A percentile compares a stretch with the other conserved stretches of the same genome.
These are phyloP conservation scores for Euclidium syriacum DNA, from an alignment of 345 rosid genomes.

Conservation along the genomic window DNA sequence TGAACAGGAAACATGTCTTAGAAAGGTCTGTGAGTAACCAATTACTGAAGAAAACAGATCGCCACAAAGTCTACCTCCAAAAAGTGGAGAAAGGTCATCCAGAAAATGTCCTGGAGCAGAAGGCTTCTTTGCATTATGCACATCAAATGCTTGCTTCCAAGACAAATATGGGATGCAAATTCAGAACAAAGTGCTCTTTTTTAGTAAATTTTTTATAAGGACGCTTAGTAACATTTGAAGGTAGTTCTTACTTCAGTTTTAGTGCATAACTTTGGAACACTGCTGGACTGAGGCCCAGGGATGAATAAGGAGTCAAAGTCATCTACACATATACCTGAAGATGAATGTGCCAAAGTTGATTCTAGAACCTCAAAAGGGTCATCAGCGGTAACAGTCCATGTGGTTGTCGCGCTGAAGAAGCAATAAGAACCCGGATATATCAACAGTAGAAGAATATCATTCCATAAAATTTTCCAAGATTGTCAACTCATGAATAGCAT, in stretches of 20 bases:
- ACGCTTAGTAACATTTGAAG: background rate
- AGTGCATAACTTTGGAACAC: slow-evolving; percentile 51
- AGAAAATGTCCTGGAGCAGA: slow-evolving; percentile 39
- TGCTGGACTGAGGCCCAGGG: slow-evolving; percentile 43
- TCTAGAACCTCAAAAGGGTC: slow-evolving; percentile 57
- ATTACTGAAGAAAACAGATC: background rate
- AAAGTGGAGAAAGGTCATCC: slow-evolving; percentile 47
- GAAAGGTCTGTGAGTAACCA: background rate
- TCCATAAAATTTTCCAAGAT: background rate
- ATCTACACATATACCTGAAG: slow-evolving; percentile 30
- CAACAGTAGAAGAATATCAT: background rate
- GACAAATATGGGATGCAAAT: background rate
- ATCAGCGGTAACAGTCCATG: slow-evolving; percentile 28
- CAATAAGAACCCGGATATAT: background rate
- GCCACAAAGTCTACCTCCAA: slow-evolving; percentile 39
- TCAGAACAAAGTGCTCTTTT: background rate
- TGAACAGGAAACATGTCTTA: background rate
- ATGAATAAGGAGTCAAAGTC: slow-evolving; percentile 48
- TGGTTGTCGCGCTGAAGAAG: background rate
- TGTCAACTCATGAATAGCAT: too few relatives aligned
- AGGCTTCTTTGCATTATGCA: slow-evolving; percentile 38
- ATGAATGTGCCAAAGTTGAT: slow-evolving; percentile 34
- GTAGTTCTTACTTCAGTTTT: slow-evolving; percentile 35
- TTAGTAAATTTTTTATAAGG: background rate
- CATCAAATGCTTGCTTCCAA: slow-evolving; percentile 27